phyloP scores from a whole-genome alignment of 148 eudicot species.

The Rhododendron vialii region DNA sequence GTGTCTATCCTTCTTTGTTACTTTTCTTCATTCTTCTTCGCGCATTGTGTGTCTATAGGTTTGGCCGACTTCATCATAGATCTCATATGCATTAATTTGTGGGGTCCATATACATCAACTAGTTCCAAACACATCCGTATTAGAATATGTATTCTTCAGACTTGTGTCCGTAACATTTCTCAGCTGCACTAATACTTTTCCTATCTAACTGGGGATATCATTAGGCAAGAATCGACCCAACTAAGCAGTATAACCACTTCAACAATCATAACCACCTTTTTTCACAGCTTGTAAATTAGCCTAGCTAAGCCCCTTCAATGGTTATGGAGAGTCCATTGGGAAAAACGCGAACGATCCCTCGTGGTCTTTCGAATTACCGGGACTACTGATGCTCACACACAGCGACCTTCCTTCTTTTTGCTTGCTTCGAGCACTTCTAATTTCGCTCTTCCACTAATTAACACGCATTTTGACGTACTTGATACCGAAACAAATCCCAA shows the following conservation, averaged over 20 bases:
- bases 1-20: no score
- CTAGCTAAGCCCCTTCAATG: neutral
- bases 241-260: neutral
- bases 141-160: no score
- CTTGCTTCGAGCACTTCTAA: neutral
- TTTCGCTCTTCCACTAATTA: neutral
- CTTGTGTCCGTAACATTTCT: no score
- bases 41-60: no score
- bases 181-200: no score
- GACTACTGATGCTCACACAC: constrained; percentile 23
- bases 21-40: no score
- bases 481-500: neutral
- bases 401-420: constrained; percentile 20
- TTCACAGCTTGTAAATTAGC: neutral
- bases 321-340: constrained; percentile 10
- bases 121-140: no score
- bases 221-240: neutral
- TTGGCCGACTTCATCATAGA: no score
- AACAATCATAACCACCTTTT: neutral
- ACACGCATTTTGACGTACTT: neutral
- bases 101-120: no score
- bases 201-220: no score
- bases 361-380: constrained; percentile 22
- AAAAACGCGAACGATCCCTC: neutral
- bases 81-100: no score